phyloP scores from a whole-genome alignment of 2,329 filamentous ascomycete species.

The Sordariomycetes sp. region DNA sequence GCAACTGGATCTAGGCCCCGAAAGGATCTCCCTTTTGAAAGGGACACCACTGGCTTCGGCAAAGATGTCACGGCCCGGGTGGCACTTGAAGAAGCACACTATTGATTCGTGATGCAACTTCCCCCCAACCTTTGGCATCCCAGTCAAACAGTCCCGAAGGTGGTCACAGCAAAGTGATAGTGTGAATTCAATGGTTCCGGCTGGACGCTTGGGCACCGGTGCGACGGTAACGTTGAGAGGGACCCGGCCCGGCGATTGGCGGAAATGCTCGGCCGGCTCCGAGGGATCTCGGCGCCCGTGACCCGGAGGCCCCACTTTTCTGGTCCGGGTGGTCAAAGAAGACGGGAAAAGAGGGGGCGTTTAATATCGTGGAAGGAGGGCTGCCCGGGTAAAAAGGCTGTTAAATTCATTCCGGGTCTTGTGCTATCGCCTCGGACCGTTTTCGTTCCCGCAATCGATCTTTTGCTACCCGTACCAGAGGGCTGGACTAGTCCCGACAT shows the following conservation, averaged over 20 bases:
- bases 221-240: neutral
- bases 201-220: neutral
- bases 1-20: too few relatives aligned
- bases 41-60: too few relatives aligned
- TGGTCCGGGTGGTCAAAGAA: neutral
- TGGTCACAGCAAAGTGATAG: too few relatives aligned
- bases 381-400: neutral
- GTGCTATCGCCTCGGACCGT: neutral
- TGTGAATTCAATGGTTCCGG: too few relatives aligned
- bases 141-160: too few relatives aligned
- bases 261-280: constrained; percentile 3
- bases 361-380: neutral
- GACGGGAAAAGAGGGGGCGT: neutral
- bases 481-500: too few relatives aligned
- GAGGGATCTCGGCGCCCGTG: neutral
- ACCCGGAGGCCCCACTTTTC: neutral
- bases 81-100: too few relatives aligned
- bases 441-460: neutral
- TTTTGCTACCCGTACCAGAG: too few relatives aligned
- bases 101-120: too few relatives aligned
- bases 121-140: too few relatives aligned
- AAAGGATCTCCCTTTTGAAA: too few relatives aligned
- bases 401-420: neutral
- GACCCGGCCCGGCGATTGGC: constrained; percentile 2
- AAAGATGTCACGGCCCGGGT: too few relatives aligned